Evolutionary conservation across 1,284 basidiomycete genomes (phyloP).

Genomic region (Exobasidium rhododendri): DNA sequence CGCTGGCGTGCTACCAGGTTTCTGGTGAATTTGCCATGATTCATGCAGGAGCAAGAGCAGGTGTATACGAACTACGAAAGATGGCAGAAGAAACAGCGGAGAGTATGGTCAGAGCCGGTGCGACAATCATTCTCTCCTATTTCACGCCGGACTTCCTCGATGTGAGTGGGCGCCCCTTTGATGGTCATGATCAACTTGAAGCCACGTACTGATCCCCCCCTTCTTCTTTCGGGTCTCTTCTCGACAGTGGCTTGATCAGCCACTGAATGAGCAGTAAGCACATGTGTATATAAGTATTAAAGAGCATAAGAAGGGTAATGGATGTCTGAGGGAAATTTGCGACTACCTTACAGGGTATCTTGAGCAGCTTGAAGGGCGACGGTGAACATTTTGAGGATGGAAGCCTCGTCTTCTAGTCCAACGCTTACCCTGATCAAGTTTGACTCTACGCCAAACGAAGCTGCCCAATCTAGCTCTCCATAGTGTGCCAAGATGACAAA

Average conservation of each 20-base stretch:
- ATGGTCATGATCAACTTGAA: too few species aligned
- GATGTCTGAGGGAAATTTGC: too few species aligned
- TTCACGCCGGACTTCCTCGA: conserved; percentile 82
- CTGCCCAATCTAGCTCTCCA: conserved; percentile 86
- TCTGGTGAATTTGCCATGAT: conserved; percentile 93
- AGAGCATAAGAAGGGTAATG: neutral
- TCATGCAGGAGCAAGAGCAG: conserved; percentile 84
- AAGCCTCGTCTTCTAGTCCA: conserved; percentile 75
- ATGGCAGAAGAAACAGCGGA: conserved; percentile 94
- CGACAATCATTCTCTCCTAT: conserved; percentile 84
- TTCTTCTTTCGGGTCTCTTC: too few species aligned
- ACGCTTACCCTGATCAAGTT: conserved; percentile 84
- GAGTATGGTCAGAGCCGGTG: conserved; percentile 85
- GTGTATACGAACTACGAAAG: conserved; percentile 82
- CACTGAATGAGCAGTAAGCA: neutral
- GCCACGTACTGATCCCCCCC: too few species aligned
- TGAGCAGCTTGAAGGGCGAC: conserved; percentile 61
- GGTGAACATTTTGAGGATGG: conserved; percentile 66
- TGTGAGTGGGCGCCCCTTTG: too few species aligned
- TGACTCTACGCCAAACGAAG: conserved; percentile 75
- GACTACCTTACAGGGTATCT: neutral
- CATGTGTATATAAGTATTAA: neutral
- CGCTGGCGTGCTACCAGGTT: conserved; percentile 77
- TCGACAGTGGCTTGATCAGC: conserved; percentile 1
- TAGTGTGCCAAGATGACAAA: conserved; percentile 93